These are phyloP conservation scores for Galerina sulciceps DNA, from an alignment of 768 basidiomycete genomes.

Conservation along the genomic window DNA sequence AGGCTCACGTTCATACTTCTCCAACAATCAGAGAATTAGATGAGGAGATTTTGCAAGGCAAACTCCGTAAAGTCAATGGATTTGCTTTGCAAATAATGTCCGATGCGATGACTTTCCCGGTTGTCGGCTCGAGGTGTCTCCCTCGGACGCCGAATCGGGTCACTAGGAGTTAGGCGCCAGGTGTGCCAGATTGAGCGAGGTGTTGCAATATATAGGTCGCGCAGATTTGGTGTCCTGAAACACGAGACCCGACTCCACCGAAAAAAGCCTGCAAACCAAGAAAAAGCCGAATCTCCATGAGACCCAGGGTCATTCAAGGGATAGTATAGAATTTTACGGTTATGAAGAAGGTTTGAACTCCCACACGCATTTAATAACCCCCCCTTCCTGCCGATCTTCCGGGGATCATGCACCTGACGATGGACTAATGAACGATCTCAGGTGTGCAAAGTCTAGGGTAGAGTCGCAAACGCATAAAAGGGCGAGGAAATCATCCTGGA, in stretches of 20 bases:
- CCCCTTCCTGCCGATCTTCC: slow-evolving; percentile 5
- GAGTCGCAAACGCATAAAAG: slow-evolving; percentile 9
- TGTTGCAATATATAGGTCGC: background rate
- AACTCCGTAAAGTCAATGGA: too few relatives aligned
- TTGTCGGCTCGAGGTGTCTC: background rate
- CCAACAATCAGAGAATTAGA: background rate
- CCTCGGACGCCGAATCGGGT: slow-evolving; percentile 6
- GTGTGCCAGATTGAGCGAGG: background rate
- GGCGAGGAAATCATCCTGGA: background rate
- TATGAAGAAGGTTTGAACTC: slow-evolving; percentile 9
- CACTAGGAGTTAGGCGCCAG: slow-evolving; percentile 5
- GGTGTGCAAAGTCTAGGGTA: background rate
- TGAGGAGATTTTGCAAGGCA: too few relatives aligned
- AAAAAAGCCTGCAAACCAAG: background rate
- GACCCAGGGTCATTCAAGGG: slow-evolving; percentile 6
- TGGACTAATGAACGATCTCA: slow-evolving; percentile 5
- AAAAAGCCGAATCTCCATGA: slow-evolving; percentile 1
- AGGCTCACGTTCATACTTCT: background rate
- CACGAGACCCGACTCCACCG: slow-evolving; percentile 6
- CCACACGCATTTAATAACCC: slow-evolving; percentile 16
- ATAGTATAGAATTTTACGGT: slow-evolving; percentile 4
- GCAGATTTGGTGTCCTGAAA: slow-evolving; percentile 1
- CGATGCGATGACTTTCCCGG: background rate
- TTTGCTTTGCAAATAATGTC: background rate
- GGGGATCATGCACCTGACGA: slow-evolving; percentile 1